Base-by-base conservation (phyloP, 129 eudicot species). In the Heracleum sosnowskyi region DNA sequence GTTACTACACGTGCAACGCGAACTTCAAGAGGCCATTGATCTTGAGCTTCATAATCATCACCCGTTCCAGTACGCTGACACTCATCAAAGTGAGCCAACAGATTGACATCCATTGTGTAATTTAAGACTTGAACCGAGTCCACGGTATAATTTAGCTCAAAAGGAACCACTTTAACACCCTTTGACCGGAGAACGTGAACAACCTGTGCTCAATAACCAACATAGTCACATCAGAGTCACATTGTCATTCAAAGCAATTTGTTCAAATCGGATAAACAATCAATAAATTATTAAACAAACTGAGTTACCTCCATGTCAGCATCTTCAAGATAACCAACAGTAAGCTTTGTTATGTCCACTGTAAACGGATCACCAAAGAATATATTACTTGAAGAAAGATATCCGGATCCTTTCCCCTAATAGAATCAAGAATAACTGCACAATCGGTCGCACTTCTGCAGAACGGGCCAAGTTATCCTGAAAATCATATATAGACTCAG, bases 31-130 rank as follows among this genome's bases (percentile, higher is more conserved):
- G 98, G 97, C 98, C 98, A 94, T 79, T 91, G 98, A 78, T 94
- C 98, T 77, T 94, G 98, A 79, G 98, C 98, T 84, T 94, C 98
- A 42, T 60, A 94, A 34, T 84, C 91, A 35, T 88, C 86, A 47
- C 90, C 98, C 79, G 79, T 46, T 73, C 89, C 83, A 13, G 92
- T 82, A 66, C 96, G 92, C 77, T 94, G 98, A 97, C 98, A 94
- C 69, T 80, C 88, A 68, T 94, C 98, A 24, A 94, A 94, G 80
- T 94, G 98, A 66, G 97, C 90, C 84, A 94, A 82, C 98, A 94
- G 90, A 35, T 94, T 97, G 2, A 91, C 96, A 79, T 91, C 98
- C 98, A 94, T 91, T n/a, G 97, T 94, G 89, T 90, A 85, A 69
- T 91, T 94, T 80, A 94, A 82, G 83, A 94, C 98, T 91, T 94